A percentile compares a stretch with the other conserved stretches of the same genome.
Evolutionary conservation across 345 rosid species (phyloP).

Genomic region (Citrus sp.): DNA sequence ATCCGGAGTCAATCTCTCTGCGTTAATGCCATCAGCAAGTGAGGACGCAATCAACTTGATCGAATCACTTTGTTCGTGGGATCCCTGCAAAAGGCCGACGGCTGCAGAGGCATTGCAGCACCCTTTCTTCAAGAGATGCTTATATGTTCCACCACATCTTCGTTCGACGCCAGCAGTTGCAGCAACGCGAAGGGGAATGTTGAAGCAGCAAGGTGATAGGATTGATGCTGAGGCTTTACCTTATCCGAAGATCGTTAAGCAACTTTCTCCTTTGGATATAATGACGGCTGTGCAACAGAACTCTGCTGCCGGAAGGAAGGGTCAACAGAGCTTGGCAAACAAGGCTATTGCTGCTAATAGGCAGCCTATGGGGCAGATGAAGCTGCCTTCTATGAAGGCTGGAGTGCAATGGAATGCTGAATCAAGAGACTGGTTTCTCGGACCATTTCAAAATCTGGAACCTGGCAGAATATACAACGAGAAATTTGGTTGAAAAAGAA

Average conservation of each 20-base stretch:
- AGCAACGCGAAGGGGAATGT: background rate
- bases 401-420: background rate
- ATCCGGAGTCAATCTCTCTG: constrained; percentile 46
- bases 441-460: too few species aligned
- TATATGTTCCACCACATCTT: constrained; percentile 72
- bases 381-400: background rate
- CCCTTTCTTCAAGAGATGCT: constrained; percentile 87
- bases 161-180: constrained; percentile 28
- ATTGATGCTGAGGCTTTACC: background rate
- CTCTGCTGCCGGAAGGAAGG: background rate
- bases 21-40: constrained; percentile 59
- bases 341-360: background rate
- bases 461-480: background rate
- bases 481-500: too few species aligned
- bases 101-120: constrained; percentile 82
- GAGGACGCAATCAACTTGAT: constrained; percentile 56
- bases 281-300: background rate
- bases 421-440: background rate
- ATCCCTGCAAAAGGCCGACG: constrained; percentile 77
- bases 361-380: background rate
- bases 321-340: background rate
- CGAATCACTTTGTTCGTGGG: constrained; percentile 80
- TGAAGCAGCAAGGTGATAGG: background rate
- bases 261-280: background rate
- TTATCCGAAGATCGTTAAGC: background rate